These are phyloP conservation scores for Neurospora sp. DNA, from an alignment of 495 filamentous ascomycete species.

Conservation along the genomic window DNA sequence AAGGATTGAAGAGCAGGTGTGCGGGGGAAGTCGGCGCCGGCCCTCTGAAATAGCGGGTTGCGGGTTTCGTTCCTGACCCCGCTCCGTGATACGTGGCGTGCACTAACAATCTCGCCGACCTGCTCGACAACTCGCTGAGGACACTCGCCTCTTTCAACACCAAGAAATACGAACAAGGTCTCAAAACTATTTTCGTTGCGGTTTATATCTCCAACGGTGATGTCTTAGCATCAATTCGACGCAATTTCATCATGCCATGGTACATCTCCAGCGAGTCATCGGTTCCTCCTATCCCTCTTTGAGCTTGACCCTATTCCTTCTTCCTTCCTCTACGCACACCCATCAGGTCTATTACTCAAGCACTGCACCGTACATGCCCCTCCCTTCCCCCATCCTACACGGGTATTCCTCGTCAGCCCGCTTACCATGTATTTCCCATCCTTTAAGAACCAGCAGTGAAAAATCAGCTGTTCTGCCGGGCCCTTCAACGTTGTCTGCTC, in stretches of 20 bases:
- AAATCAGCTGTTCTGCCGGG: background rate
- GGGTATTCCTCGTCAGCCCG: background rate
- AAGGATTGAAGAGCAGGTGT: background rate
- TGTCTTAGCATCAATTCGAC: background rate
- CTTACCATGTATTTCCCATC: background rate
- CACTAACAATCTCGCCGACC: background rate
- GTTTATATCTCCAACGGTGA: background rate
- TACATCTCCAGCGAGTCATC: background rate
- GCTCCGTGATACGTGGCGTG: background rate
- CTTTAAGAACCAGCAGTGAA: background rate
- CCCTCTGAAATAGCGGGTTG: background rate
- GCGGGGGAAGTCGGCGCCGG: background rate
- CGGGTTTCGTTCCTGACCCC: background rate
- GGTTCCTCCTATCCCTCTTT: background rate
- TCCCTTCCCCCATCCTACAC: background rate
- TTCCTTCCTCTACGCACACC: background rate
- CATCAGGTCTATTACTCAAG: background rate
- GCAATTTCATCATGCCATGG: background rate
- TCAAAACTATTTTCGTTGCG: background rate
- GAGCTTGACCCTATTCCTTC: background rate
- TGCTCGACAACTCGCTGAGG: background rate
- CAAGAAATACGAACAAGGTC: fast-evolving
- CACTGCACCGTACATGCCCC: background rate
- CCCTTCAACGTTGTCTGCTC: background rate
- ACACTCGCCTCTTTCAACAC: background rate